Evolutionary conservation across 228 moss, liverwort and hornwort species (phyloP).

Genomic region (Sphagnum fallax): DNA sequence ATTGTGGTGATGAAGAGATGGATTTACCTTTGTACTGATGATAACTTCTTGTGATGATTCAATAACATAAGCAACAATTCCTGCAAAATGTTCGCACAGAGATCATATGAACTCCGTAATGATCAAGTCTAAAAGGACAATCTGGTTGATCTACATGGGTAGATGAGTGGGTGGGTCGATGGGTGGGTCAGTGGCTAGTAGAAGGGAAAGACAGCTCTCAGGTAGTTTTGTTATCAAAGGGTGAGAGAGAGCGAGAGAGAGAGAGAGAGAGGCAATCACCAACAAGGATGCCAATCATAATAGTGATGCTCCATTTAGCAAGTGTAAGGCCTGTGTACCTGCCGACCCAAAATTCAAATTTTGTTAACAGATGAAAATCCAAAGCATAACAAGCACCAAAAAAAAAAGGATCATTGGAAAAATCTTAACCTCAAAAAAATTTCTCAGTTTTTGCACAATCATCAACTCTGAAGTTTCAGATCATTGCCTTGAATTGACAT

Average conservation of each 20-base stretch:
- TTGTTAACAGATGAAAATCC: background rate
- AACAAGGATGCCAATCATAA: constrained; percentile 62
- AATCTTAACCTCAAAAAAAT: too few relatives aligned
- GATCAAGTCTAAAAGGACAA: too few relatives aligned
- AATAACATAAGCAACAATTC: constrained; percentile 64
- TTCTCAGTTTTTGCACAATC: too few relatives aligned
- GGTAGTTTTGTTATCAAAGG: too few relatives aligned
- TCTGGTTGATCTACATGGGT: too few relatives aligned
- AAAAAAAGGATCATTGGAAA: too few relatives aligned
- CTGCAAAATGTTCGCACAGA: constrained; percentile 15
- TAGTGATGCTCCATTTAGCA: constrained; percentile 77
- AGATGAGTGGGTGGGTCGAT: too few relatives aligned
- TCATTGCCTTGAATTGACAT: background rate
- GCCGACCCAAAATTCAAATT: constrained; percentile 6
- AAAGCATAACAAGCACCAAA: background rate
- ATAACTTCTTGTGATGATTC: constrained; percentile 58
- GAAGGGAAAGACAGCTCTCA: too few relatives aligned
- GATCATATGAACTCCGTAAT: too few relatives aligned
- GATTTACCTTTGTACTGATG: constrained; percentile 41
- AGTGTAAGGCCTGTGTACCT: constrained; percentile 76
- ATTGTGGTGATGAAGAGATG: background rate
- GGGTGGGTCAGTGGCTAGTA: too few relatives aligned
- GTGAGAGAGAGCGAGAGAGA: background rate
- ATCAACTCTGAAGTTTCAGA: too few relatives aligned
- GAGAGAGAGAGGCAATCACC: constrained; percentile 24